Evolutionary conservation across 495 filamentous ascomycete species (phyloP).

Genomic region (Tuber magnatum): DNA sequence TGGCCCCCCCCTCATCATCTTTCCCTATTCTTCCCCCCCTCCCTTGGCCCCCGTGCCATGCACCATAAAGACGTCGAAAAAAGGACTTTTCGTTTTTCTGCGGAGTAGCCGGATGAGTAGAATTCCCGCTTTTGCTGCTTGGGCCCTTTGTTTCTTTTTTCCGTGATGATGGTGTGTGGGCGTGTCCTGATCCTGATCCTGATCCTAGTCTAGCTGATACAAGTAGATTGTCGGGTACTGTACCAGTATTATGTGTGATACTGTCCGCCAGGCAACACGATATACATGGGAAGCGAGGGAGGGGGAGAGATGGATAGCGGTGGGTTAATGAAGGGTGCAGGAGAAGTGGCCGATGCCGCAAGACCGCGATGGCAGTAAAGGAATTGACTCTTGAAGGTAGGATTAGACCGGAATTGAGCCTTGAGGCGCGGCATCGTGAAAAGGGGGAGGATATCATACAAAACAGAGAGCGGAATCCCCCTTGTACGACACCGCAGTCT

Average conservation of each 20-base stretch:
- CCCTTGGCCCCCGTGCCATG: constrained; percentile 16
- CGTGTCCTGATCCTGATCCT: not conserved
- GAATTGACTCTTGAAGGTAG: not conserved
- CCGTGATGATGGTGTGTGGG: not conserved
- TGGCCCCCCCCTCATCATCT: constrained; percentile 51
- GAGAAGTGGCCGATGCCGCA: not conserved
- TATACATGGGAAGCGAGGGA: not conserved
- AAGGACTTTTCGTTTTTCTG: not conserved
- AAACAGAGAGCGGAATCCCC: not conserved
- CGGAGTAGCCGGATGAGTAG: not conserved
- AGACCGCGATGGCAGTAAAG: not conserved
- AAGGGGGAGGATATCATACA: not conserved
- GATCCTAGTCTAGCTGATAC: not conserved
- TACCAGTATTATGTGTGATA: not conserved
- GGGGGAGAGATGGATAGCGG: not conserved
- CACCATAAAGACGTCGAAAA: constrained; percentile 3
- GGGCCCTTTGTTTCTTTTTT: not conserved
- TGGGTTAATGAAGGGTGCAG: not conserved
- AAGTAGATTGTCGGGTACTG: not conserved
- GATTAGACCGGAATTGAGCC: not conserved
- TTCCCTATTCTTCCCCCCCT: constrained; percentile 47
- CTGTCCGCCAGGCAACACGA: not conserved
- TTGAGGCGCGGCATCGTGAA: not conserved
- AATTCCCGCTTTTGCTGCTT: not conserved
- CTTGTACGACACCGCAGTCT: too few relatives aligned